Conservation (phyloP, 2,329 filamentous ascomycete species). For the Alternaria sp. region DNA sequence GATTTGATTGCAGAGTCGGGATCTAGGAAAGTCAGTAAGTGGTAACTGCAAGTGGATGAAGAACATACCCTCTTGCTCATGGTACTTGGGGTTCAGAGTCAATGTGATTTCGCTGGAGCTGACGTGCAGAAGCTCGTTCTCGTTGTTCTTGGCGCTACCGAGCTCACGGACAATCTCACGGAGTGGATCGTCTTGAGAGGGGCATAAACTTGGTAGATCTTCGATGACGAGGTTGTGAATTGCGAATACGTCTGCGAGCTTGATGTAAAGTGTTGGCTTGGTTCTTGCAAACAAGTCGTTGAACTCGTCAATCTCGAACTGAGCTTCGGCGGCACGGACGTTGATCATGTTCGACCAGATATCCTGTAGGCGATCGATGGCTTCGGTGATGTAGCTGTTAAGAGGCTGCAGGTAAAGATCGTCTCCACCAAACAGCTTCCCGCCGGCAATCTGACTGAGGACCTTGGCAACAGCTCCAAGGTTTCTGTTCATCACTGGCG, state of each 20-base stretch:
- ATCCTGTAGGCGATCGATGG: conserved; percentile 77
- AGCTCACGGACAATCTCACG: conserved; percentile 92
- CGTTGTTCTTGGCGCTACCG: conserved; percentile 94
- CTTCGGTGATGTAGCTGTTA: conserved; percentile 88
- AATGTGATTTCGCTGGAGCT: conserved; percentile 89
- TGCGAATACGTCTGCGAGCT: conserved; percentile 96
- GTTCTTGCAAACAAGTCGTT: conserved; percentile 96
- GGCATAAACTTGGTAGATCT: conserved; percentile 79
- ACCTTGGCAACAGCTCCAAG: conserved; percentile 90
- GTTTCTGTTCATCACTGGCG: conserved; percentile 92
- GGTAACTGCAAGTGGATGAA: background rate
- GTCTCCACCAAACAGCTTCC: conserved; percentile 88
- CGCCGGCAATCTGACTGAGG: conserved; percentile 84
- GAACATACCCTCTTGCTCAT: conserved; percentile 73
- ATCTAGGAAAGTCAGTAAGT: conserved; percentile 59
- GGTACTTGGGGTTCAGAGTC: conserved; percentile 86
- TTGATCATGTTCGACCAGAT: conserved; percentile 80
- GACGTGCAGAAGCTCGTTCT: conserved; percentile 87
- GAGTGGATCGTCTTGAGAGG: conserved; percentile 82
- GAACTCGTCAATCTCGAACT: conserved; percentile 98
- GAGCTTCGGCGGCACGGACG: conserved; percentile 84
- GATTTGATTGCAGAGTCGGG: conserved; percentile 91
- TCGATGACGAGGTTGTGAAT: conserved; percentile 87
- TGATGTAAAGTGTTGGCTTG: conserved; percentile 98
- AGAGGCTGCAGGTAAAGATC: conserved; percentile 95